Evolutionary conservation across 2,329 filamentous ascomycete genomes (phyloP), one percentile per base, ranked within the genome.

Genomic region (Fusarium sp.): DNA sequence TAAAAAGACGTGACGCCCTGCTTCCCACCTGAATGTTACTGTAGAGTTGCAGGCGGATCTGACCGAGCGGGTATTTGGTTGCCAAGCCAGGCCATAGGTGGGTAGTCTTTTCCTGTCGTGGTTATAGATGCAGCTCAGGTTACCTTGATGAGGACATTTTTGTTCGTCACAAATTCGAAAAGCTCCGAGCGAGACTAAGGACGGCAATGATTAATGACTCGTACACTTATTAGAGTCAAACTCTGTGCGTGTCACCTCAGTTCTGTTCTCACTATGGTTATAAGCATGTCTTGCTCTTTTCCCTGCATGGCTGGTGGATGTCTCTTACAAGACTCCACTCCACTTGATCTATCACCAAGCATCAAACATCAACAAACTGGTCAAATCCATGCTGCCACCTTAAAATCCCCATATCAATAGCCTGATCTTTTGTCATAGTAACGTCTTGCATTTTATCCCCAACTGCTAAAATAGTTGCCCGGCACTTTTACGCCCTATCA

Each of bases 301-400:
- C 41, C 41, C 53, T 49, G 14, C 23, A 20, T 49, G 32, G 42
- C 26, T 57, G n/a, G 30, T 15, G 32, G 15, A n/a, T 59, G 37
- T 49, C 37, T 49, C 33, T 37, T 15, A n/a, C 23, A 56, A 12
- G 33, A 45, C 63, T 52, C 40, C 55, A 53, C 46, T 42, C 18
- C 35, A 53, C 20, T 23, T 63, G 63, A 62, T 45, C 38, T 41
- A 67, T 67, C 63, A 67, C 56, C 37, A 67, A 38, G 30, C 26
- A 38, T 37, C 17, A 30, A 55, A 45, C 52, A 33, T 30, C 52
- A 55, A 18, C 40, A 55, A 26, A 35, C 40, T 55, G 30, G 7
- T 20, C 12, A 55, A 48, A n/a, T 15, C 7, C 38, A 55, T 35
- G 58, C 38, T 42, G 41, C 17, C 40, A 18, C 27, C 50, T 26